Base-by-base conservation (phyloP, 1,284 basidiomycete genomes). In the Erythrobasidium hasegawianum region DNA sequence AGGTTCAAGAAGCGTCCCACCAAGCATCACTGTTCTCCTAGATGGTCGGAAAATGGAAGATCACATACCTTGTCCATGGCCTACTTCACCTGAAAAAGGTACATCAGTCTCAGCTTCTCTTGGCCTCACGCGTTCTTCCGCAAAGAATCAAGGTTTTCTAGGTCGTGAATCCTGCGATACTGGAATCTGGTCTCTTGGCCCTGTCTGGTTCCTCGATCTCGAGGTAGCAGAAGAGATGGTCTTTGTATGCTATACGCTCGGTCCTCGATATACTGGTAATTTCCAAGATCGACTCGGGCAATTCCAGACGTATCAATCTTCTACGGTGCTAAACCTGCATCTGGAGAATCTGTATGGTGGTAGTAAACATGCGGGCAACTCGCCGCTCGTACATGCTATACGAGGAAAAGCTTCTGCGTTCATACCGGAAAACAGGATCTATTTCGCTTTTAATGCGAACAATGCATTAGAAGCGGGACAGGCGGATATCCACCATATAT, bases 271-370 rank as follows among this genome's bases (percentile, higher is more conserved):
- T 69, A 79, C 79, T 1, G 85, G 84, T 27, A 84, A 83, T 39
- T 88, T 89, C 75, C 88, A 88, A 82, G 78, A 84, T 71, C 73
- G 78, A 2, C 80, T 89, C 27, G 79, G 84, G 67, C 84, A 83
- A 45, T 89, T 89, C 74, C 78, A 90, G 55, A 89, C 87, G 0
- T 90, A 89, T 74, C 86, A 88, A 69, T 86, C 86, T 0, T 83
- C 86, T 2, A 88, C 87, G 0, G 87, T 87, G 0, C 79, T 89
- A 40, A 87, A 86, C 41, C 26, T 2, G 2, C 10, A 14, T 14
- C 1, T 24, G 1, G 38, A 27, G 33, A 0, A 53, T 20, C 18
- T 24, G 29, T 20, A 33, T 8, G 20, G 20, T 13, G 24, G 16
- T 45, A 64, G 62, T 22, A 67, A 62, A 20, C 65, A 67, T 56